These are phyloP conservation scores for Colletotrichum tropicicola DNA, from an alignment of 2,329 filamentous ascomycete species.

Conservation along the genomic window DNA sequence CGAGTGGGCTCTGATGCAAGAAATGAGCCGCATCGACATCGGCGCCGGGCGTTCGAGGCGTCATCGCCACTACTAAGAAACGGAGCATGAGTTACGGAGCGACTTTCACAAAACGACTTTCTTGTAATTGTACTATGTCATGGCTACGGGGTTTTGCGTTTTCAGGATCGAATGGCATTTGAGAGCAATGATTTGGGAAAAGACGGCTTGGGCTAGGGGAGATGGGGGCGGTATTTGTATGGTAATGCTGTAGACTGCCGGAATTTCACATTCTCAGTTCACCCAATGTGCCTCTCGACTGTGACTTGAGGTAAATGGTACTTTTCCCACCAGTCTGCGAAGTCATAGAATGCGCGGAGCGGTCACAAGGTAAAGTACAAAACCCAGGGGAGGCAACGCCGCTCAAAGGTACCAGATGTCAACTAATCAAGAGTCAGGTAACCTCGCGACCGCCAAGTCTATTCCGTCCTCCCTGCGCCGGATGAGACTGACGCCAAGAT, in stretches of 20 bases:
- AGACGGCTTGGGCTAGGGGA: conserved; percentile 5
- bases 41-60: conserved; percentile 67
- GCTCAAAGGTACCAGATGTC: no score
- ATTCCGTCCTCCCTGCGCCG: no score
- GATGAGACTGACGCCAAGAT: no score
- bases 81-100: background rate
- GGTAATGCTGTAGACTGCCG: conserved; percentile 20
- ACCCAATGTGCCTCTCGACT: no score
- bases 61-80: conserved; percentile 51
- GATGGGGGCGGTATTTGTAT: background rate
- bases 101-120: background rate
- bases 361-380: no score
- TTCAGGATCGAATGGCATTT: background rate
- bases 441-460: no score
- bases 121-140: conserved; percentile 18
- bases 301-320: no score
- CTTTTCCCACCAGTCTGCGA: no score
- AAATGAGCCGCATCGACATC: conserved; percentile 75
- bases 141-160: conserved; percentile 3
- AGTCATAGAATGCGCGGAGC: no score
- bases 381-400: no score
- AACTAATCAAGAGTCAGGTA: no score
- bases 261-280: background rate
- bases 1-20: conserved; percentile 71
- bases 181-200: background rate